Conservation (phyloP, 768 basidiomycete genomes). For the Tremella yokohamensis region DNA sequence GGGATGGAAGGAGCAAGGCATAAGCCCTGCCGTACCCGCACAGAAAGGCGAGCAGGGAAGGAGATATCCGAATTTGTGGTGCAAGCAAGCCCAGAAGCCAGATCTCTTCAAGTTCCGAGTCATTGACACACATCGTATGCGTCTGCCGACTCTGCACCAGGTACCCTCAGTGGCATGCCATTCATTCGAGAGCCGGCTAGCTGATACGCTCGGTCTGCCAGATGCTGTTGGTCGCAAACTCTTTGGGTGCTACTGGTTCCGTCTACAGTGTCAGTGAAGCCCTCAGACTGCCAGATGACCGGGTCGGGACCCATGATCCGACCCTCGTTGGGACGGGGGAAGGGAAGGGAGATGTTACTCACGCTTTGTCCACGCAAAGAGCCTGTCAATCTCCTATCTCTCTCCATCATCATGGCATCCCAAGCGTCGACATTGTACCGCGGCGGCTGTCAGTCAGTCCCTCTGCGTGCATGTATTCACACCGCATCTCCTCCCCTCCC, state of each 20-base stretch:
- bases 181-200: conserved; percentile 3
- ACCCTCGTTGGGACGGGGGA: not conserved
- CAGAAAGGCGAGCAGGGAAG: no score
- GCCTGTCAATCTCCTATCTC: conserved; percentile 83
- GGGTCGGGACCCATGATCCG: not conserved
- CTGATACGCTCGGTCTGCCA: conserved; percentile 65
- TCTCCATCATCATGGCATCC: conserved; percentile 95
- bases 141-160: no score
- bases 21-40: no score
- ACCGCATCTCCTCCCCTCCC: not conserved
- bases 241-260: conserved; percentile 64
- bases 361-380: conserved; percentile 81
- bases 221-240: conserved; percentile 67
- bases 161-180: no score
- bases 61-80: no score
- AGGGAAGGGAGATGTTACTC: conserved; percentile 46
- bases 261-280: conserved; percentile 54
- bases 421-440: conserved; percentile 81
- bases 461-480: not conserved
- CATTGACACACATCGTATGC: no score
- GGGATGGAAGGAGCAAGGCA: no score
- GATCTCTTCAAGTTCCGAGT: no score
- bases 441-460: conserved; percentile 59
- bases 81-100: no score
- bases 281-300: not conserved